Conservation (phyloP, 306 rosid genomes). For the Trichosanthes cucumerina region DNA sequence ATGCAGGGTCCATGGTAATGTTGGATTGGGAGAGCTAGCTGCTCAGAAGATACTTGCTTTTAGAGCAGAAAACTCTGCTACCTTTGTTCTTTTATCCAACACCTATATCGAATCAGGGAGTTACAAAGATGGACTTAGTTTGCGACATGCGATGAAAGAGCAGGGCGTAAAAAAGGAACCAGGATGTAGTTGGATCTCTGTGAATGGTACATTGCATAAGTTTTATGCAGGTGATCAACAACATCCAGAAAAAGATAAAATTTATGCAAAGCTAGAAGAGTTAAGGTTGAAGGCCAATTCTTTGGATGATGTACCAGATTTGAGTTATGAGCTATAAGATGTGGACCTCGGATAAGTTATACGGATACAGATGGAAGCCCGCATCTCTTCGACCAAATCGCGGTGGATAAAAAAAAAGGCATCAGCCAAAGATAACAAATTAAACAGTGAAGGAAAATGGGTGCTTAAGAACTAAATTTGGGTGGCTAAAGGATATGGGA, state of each 20-base stretch:
- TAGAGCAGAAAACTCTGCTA: slow-evolving; percentile 42
- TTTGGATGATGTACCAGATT: slow-evolving; percentile 2
- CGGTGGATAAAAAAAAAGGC: neutral
- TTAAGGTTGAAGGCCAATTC: slow-evolving; percentile 26
- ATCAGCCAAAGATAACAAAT: neutral
- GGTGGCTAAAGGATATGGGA: neutral
- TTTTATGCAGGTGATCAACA: slow-evolving; percentile 57
- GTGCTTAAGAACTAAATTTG: slow-evolving; percentile 8
- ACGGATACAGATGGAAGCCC: neutral
- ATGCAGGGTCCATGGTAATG: slow-evolving; percentile 59
- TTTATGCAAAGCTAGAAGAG: slow-evolving; percentile 39
- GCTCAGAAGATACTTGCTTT: slow-evolving; percentile 50
- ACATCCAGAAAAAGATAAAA: slow-evolving; percentile 42
- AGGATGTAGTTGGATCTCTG: slow-evolving; percentile 52
- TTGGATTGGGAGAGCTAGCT: slow-evolving; percentile 46
- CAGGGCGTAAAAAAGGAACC: slow-evolving; percentile 59
- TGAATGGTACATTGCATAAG: slow-evolving; percentile 48
- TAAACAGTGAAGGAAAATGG: neutral
- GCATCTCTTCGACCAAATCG: neutral
- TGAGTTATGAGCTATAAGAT: neutral
- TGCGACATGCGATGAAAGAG: slow-evolving; percentile 53
- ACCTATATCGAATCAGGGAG: slow-evolving; percentile 46
- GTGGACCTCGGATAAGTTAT: neutral
- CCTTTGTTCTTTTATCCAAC: slow-evolving; percentile 60
- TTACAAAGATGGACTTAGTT: slow-evolving; percentile 31